phyloP scores from a whole-genome alignment of 2,329 filamentous ascomycete genomes.

The Claviceps capensis region DNA sequence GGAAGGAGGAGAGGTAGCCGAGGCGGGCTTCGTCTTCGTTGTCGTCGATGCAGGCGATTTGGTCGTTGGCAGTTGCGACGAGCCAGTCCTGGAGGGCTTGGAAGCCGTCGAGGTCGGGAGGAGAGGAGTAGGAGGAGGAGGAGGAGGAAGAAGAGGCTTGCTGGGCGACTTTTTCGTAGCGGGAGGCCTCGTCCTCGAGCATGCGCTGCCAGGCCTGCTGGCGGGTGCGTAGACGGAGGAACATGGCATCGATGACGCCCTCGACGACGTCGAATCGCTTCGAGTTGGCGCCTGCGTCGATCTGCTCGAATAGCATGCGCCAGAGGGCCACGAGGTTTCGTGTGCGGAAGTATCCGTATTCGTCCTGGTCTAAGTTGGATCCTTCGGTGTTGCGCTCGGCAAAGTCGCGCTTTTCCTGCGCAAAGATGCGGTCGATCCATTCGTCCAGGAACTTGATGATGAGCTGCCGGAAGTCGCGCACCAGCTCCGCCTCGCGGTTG shows the following conservation, averaged over 20 bases:
- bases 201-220: constrained; percentile 80
- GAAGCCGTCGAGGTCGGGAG: constrained; percentile 46
- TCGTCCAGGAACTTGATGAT: constrained; percentile 94
- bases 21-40: constrained; percentile 60
- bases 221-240: constrained; percentile 66
- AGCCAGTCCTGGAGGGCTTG: constrained; percentile 91
- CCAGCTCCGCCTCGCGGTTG: constrained; percentile 75
- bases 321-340: constrained; percentile 89
- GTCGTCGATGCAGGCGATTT: constrained; percentile 96
- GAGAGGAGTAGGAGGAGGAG: background rate
- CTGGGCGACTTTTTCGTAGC: constrained; percentile 42
- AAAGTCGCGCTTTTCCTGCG: constrained; percentile 70
- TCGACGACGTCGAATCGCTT: constrained; percentile 82
- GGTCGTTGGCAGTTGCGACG: constrained; percentile 91
- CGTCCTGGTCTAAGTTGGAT: constrained; percentile 68
- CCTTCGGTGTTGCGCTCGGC: constrained; percentile 58
- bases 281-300: constrained; percentile 72
- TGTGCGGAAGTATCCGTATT: constrained; percentile 83
- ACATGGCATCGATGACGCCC: constrained; percentile 93
- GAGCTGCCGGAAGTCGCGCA: constrained; percentile 85
- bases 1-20: constrained; percentile 78
- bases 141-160: background rate
- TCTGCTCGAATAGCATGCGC: constrained; percentile 92
- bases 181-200: constrained; percentile 70
- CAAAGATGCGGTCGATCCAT: constrained; percentile 91